These are phyloP conservation scores for Gossypium sturtianum DNA, from an alignment of 345 rosid species.

Conservation along the genomic window DNA sequence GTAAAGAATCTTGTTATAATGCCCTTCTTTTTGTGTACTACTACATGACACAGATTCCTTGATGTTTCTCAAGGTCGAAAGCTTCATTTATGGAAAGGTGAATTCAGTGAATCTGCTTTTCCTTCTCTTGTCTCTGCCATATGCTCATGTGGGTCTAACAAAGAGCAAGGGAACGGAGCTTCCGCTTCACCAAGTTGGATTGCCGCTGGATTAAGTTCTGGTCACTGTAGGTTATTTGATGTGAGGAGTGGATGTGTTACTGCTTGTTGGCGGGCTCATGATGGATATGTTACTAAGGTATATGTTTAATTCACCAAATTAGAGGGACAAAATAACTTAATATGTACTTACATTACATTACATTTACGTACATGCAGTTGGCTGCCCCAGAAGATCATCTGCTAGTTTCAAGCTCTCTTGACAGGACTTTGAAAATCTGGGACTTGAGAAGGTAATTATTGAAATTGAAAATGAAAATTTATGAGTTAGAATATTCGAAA, in stretches of 20 bases:
- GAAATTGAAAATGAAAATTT: conserved; percentile 1
- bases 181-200: conserved; percentile 61
- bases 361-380: conserved; percentile 43
- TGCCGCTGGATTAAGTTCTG: conserved; percentile 87
- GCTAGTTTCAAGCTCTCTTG: conserved; percentile 92
- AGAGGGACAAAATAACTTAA: neutral
- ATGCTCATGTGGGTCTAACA: conserved; percentile 64
- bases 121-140: conserved; percentile 82
- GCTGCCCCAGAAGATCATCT: conserved; percentile 73
- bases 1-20: conserved; percentile 10
- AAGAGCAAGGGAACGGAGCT: conserved; percentile 38
- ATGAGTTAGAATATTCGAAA: neutral
- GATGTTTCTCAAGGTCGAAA: conserved; percentile 66
- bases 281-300: conserved; percentile 86
- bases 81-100: conserved; percentile 85
- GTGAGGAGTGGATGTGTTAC: conserved; percentile 56
- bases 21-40: conserved; percentile 6
- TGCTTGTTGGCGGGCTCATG: conserved; percentile 88
- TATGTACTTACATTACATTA: neutral
- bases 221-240: conserved; percentile 79
- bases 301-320: neutral
- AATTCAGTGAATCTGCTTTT: conserved; percentile 57
- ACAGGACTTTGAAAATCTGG: conserved; percentile 71
- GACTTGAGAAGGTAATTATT: conserved; percentile 66
- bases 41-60: conserved; percentile 46